A percentile compares a stretch with the other conserved stretches of the same genome.
Evolutionary conservation across 441 rosid species (phyloP).

Genomic region (Populus tomentosa): DNA sequence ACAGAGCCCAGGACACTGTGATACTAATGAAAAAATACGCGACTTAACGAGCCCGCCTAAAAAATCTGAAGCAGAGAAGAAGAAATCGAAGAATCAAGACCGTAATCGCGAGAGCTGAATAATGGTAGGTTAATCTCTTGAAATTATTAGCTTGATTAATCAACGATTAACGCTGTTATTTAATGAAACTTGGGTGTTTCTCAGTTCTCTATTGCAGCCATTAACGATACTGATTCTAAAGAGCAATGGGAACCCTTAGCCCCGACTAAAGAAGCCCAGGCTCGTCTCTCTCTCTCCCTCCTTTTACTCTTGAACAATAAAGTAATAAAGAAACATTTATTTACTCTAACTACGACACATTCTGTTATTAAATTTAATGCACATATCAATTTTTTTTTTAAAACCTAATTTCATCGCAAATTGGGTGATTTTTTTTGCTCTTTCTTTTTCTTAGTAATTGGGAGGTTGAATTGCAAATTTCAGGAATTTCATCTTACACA

Average conservation of each 20-base stretch:
- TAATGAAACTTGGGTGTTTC: background rate
- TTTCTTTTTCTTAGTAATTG: background rate
- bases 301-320: background rate
- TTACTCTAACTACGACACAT: background rate
- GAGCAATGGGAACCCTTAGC: conserved; percentile 97
- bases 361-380: background rate
- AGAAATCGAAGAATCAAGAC: background rate
- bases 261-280: conserved; percentile 99
- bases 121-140: background rate
- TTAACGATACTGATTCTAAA: conserved; percentile 80
- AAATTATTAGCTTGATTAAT: too few species aligned
- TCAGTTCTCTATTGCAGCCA: conserved; percentile 93
- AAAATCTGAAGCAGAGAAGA: background rate
- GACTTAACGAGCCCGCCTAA: background rate
- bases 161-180: background rate
- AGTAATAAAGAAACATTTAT: background rate
- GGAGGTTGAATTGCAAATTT: background rate
- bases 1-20: background rate
- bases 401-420: background rate
- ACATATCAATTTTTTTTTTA: background rate
- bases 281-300: background rate
- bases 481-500: conserved; percentile 97
- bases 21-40: background rate
- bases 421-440: background rate
- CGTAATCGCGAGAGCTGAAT: background rate